Conservation (phyloP, 306 rosid species). For the Fagus crenata region DNA sequence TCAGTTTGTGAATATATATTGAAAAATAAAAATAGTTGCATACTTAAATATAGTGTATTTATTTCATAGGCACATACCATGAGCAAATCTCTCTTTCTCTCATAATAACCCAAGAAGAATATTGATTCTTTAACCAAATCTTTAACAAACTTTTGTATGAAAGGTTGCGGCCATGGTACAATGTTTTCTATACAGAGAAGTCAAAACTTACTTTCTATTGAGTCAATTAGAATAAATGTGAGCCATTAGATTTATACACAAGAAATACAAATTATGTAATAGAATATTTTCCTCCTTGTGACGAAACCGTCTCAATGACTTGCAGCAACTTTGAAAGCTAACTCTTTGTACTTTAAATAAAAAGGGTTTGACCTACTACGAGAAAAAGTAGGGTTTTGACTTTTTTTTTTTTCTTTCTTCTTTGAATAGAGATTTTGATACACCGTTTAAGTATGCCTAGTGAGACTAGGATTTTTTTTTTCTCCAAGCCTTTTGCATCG, state of each 20-base stretch:
- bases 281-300: neutral
- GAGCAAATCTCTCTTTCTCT: too few relatives aligned
- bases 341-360: neutral
- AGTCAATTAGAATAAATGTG: neutral
- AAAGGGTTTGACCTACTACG: neutral
- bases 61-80: too few relatives aligned
- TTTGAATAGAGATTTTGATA: too few relatives aligned
- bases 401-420: neutral
- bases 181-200: neutral
- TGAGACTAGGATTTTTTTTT: neutral
- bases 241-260: neutral
- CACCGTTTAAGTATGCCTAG: too few relatives aligned
- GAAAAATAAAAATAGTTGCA: neutral
- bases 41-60: neutral
- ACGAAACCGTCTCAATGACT: neutral
- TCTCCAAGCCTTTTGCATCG: too few relatives aligned
- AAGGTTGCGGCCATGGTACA: neutral
- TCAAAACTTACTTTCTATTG: neutral
- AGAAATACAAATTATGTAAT: neutral
- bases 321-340: neutral
- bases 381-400: neutral
- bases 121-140: neutral
- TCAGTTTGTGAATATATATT: neutral
- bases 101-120: too few relatives aligned
- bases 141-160: neutral